These are phyloP conservation scores for Ochromonas danica DNA, from an alignment of 108 stramenopile genomes.

Conservation along the genomic window DNA sequence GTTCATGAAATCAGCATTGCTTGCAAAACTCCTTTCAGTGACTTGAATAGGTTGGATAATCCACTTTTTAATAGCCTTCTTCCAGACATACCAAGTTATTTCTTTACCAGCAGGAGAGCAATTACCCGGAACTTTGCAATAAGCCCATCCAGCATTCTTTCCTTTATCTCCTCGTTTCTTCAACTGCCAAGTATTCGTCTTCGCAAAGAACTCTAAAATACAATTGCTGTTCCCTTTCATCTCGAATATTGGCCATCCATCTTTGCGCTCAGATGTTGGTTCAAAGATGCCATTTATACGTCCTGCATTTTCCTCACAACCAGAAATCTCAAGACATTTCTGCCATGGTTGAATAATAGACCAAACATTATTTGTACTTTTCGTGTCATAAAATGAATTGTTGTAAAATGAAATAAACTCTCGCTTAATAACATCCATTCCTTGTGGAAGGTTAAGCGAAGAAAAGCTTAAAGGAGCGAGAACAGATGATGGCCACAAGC, in stretches of 20 bases:
- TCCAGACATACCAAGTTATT: background rate
- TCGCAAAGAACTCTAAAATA: conserved; percentile 3
- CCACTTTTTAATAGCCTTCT: background rate
- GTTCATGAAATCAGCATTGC: background rate
- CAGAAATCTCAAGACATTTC: background rate
- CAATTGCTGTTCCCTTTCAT: background rate
- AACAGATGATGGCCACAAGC: background rate
- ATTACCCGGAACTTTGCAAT: background rate
- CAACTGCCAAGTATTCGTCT: conserved; percentile 7
- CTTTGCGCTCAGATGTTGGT: background rate
- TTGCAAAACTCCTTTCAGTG: background rate
- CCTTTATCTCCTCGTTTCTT: conserved; percentile 2
- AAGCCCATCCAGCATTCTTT: conserved; percentile 5
- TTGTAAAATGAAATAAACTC: background rate
- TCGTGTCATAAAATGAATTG: background rate
- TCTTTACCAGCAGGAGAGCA: background rate
- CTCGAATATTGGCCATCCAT: conserved; percentile 20
- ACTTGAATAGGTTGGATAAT: background rate
- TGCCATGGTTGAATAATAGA: background rate
- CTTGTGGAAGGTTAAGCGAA: background rate
- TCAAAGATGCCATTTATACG: conserved; percentile 8
- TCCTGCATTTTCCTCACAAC: background rate
- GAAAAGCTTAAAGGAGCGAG: background rate
- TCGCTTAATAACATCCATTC: background rate
- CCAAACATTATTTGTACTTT: background rate